Conservation (phyloP, 148 eudicot genomes). For the Chenopodium album region DNA sequence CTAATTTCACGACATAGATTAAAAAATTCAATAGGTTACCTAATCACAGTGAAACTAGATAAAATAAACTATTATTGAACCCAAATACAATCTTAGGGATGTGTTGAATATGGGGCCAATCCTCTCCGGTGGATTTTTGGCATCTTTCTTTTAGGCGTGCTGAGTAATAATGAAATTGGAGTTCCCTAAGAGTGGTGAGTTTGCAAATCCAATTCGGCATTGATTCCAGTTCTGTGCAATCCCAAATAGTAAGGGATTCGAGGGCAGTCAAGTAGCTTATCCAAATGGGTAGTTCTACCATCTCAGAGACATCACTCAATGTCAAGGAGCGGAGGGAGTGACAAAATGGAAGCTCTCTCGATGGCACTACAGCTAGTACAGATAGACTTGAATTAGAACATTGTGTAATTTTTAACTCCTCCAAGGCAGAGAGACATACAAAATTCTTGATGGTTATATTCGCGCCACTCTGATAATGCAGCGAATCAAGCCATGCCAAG, state of each 20-base stretch:
- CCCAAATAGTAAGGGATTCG: background rate
- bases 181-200: constrained; percentile 5
- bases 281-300: constrained; percentile 5
- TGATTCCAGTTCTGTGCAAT: background rate
- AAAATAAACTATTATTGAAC: no score
- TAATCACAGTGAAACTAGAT: no score
- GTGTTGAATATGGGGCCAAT: constrained; percentile 10
- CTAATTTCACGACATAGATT: no score
- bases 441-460: background rate
- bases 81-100: background rate
- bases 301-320: background rate
- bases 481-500: background rate
- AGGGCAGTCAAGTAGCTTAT: constrained; percentile 10
- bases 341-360: background rate
- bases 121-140: background rate
- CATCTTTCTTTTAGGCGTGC: background rate
- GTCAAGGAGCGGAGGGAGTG: constrained; percentile 9
- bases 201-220: constrained; percentile 18
- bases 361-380: background rate
- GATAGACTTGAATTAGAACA: background rate
- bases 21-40: no score
- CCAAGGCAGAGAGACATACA: constrained; percentile 13
- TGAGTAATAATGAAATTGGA: background rate
- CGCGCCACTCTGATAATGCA: background rate
- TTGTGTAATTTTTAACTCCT: background rate